Evolutionary conservation across 1,284 basidiomycete genomes (phyloP), one percentile per base, ranked within the genome.

Genomic region (Kalmanozyma brasiliensis): DNA sequence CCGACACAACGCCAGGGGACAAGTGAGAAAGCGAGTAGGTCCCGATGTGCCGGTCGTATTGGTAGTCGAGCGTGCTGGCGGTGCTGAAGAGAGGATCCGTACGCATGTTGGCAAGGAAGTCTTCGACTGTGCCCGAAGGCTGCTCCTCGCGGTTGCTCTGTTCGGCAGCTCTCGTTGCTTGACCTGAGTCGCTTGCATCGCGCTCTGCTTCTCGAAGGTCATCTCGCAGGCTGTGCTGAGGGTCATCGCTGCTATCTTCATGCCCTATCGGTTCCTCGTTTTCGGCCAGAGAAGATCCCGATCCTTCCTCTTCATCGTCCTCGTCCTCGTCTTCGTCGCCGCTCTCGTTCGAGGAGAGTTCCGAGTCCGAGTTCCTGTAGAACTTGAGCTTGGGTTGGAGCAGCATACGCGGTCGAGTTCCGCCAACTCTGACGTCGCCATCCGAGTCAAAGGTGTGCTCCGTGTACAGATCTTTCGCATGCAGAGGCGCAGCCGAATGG

Each of bases 11-110:
- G n/a, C 33, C 20, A 1, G 41, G 24, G 0, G 48, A 37, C 8
- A 62, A 37, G 16, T 56, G 52, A 10, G 60, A 56, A 4, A 62
- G 48, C 17, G 60, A 32, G 14, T 62, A 62, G 3, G 48, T 56
- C 26, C 37, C 52, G 22, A 62, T 51, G 29, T 62, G 60, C 4
- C 44, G 60, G n/a, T 62, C 60, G 16, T 52, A 48, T 2, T 56
- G 44, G 16, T 42, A 62, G 22, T 56, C 60, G 29, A 62, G 37
- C 7, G 41, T 29, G 9, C 30, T 36, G 19, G 43, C 0, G 1
- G 29, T 16, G 19, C 17, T 26, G 29, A 57, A 64, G 45, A 64
- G 41, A 1, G 61, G 61, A 48, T 64, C 61, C 19, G 16, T 52
- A 5, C 53, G 38, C 61, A 64, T 64, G 13, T 34, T 49, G 2